phyloP scores from a whole-genome alignment of 768 basidiomycete genomes.

The Mycena latifolia region DNA sequence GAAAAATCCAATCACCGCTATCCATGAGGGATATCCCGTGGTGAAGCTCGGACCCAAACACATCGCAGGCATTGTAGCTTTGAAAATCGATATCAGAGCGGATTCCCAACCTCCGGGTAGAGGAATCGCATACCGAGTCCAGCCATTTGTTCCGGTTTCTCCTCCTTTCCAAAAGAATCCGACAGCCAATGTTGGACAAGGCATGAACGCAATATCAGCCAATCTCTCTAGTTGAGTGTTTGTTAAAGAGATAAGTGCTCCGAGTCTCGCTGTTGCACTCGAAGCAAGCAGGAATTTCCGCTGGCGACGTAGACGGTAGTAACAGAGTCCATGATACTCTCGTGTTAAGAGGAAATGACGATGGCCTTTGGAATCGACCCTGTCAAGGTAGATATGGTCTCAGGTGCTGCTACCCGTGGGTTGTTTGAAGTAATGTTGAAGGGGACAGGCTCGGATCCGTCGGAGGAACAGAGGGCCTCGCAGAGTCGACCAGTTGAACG shows the following conservation, averaged over 20 bases:
- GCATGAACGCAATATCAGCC: background rate
- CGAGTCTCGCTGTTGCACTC: too few species aligned
- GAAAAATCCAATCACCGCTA: too few species aligned
- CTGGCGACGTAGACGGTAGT: background rate
- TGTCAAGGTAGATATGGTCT: background rate
- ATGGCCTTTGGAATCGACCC: background rate
- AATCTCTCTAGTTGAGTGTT: background rate
- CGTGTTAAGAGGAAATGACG: background rate
- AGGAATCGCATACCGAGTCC: background rate
- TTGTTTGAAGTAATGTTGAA: too few species aligned
- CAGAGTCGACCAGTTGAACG: background rate
- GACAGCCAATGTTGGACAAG: background rate
- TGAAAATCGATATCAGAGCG: background rate
- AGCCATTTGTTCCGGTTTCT: background rate
- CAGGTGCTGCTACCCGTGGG: background rate
- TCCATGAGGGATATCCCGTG: background rate
- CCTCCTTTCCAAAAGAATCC: too few species aligned
- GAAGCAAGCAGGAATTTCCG: too few species aligned
- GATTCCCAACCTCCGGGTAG: background rate
- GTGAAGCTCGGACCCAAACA: background rate
- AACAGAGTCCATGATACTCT: background rate
- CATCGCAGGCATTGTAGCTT: background rate
- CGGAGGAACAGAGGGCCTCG: too few species aligned
- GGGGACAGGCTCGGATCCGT: too few species aligned
- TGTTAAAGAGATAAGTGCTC: background rate